A percentile compares a stretch with the other conserved stretches of the same genome.
phyloP scores from a whole-genome alignment of 371 early-diverging fungal species.

The Mortierella sp. region DNA sequence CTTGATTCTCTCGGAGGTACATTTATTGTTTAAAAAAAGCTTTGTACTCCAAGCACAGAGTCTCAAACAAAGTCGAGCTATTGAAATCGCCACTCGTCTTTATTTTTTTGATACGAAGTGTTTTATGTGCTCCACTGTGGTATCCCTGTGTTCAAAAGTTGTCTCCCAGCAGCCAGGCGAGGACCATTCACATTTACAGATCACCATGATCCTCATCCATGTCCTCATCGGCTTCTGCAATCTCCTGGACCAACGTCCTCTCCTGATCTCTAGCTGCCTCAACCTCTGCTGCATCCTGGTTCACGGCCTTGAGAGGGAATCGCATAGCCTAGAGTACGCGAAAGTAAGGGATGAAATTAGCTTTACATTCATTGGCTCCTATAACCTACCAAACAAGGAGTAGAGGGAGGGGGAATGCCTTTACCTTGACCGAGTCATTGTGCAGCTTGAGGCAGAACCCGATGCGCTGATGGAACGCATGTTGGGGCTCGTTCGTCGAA shows the following conservation, averaged over 20 bases:
- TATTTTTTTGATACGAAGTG: too few relatives aligned
- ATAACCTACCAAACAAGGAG: not conserved
- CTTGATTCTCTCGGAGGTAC: too few relatives aligned
- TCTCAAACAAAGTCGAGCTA: too few relatives aligned
- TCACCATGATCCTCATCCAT: constrained; percentile 76
- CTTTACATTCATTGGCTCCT: too few relatives aligned
- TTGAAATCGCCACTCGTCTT: too few relatives aligned
- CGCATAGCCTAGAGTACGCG: constrained; percentile 89
- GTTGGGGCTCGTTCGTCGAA: constrained; percentile 95
- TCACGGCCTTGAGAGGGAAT: constrained; percentile 84
- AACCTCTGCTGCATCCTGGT: constrained; percentile 86
- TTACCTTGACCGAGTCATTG: constrained; percentile 92
- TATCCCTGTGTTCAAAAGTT: not conserved
- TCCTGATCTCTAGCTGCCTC: constrained; percentile 92
- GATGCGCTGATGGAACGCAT: constrained; percentile 94
- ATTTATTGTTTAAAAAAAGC: too few relatives aligned
- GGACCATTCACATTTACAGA: constrained; percentile 34
- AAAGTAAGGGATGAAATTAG: constrained; percentile 1
- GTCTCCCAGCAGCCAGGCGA: too few relatives aligned
- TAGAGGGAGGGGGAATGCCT: not conserved
- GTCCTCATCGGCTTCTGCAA: constrained; percentile 87
- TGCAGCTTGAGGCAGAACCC: constrained; percentile 95
- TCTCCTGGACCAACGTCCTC: constrained; percentile 91
- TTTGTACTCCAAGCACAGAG: too few relatives aligned
- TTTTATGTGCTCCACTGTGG: too few relatives aligned